Evolutionary conservation across 176 grass and related monocot genomes (phyloP), one percentile per base, ranked within the genome.

Genomic region (Aegilops bicornis): DNA sequence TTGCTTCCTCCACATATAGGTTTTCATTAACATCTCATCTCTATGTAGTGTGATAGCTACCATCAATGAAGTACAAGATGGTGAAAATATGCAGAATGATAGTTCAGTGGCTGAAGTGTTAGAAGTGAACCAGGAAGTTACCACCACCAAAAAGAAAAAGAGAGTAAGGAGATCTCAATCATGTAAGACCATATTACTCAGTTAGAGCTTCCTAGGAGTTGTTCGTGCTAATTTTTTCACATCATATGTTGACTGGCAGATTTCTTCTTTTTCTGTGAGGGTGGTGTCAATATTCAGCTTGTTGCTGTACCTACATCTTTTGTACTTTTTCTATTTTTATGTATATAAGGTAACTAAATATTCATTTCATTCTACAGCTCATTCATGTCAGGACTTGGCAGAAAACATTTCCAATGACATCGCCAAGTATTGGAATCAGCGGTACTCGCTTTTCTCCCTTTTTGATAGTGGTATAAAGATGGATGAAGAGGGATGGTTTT

Each of bases 401-500:
- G 91, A 48, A 56, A 58, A 83, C 60, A 74, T 87, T 70, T 86
- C 85, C 22, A 85, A 32, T 89, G 89, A 86, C 77, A 93, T 95
- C 66, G 45, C 43, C 62, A 98, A 98, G 85, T 96, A 98, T 73
- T 98, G 96, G 96, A 81, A 69, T 77, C 96, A 98, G 87, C 91
- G 96, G 31, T 98, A 96, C 62, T 83, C 70, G 58, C 90, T 98
- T 81, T 98, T 98, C 87, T 96, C 96, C n/a, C 89, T 47, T 87
- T 98, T 94, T 86, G 90, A 94, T 88, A 89, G 80, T 31, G 93
- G 93, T 84, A 94, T 98, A 88, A 87, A 96, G 86, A 94, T 98
- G 93, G 96, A 98, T 82, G 88, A 92, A 94, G 93, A 96, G 84
- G 96, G 96, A 33, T 98, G 96, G 96, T 98, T 94, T 88, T 98